Conservation (phyloP, 768 basidiomycete genomes). For the Rhodotorula sphaerocarpa region DNA sequence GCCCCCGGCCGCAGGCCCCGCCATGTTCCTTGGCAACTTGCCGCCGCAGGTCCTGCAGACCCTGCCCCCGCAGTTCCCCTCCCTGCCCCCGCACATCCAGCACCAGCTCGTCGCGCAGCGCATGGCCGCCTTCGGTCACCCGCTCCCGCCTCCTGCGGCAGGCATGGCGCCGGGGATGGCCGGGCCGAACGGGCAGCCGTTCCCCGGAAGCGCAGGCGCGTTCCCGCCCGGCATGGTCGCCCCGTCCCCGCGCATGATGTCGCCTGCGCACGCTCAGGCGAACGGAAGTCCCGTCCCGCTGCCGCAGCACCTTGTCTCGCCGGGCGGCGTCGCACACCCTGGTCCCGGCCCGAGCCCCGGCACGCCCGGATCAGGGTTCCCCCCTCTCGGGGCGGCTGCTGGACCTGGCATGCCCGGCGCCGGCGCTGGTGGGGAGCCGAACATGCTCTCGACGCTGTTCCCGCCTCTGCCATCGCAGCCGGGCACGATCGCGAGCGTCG, state of each 20-base stretch:
- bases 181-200: not conserved
- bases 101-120: not conserved
- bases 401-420: not conserved
- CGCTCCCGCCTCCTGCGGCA: not conserved
- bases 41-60: constrained; percentile 1
- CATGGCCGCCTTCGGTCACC: constrained; percentile 5
- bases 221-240: not conserved
- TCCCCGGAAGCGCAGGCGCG: too few species aligned
- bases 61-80: not conserved
- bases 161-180: not conserved
- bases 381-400: constrained; percentile 18
- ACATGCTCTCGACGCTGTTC: constrained; percentile 31
- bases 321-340: not conserved
- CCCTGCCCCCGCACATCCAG: constrained; percentile 8
- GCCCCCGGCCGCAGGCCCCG: constrained; percentile 42
- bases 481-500: constrained; percentile 9
- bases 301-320: not conserved
- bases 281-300: not conserved
- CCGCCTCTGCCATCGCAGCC: constrained; percentile 23
- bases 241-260: not conserved
- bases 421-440: not conserved
- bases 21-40: constrained; percentile 10
- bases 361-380: constrained; percentile 5
- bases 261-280: not conserved
- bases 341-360: not conserved